Percentiles rank a stretch among this genome's conserved stretches.
These are phyloP conservation scores for Nakazawaea wickerhamii DNA, from an alignment of 805 yeast species.

Conservation along the genomic window DNA sequence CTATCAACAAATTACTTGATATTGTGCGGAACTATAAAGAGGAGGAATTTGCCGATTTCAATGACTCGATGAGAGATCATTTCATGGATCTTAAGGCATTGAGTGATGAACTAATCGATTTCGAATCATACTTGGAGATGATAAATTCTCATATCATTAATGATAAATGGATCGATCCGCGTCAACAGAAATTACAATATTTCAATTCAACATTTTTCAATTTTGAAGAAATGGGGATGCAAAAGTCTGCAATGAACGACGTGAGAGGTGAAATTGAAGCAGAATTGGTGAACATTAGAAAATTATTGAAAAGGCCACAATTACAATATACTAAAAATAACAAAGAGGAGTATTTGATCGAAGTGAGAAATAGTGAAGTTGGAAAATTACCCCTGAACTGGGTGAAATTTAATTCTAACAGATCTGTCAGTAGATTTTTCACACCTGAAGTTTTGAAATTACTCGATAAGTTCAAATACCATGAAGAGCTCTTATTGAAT, in stretches of 20 bases:
- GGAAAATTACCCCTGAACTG: slow-evolving; percentile 65
- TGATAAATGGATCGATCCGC: slow-evolving; percentile 37
- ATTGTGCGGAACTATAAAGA: slow-evolving; percentile 28
- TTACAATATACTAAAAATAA: slow-evolving; percentile 50
- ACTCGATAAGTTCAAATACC: slow-evolving; percentile 51
- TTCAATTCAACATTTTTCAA: slow-evolving; percentile 41
- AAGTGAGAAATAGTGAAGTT: slow-evolving; percentile 56
- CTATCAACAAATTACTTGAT: slow-evolving; percentile 39
- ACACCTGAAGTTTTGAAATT: slow-evolving; percentile 52
- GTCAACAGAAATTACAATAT: slow-evolving; percentile 39
- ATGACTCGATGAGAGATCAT: slow-evolving; percentile 17
- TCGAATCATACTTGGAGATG: slow-evolving; percentile 37
- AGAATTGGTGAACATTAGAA: slow-evolving; percentile 46
- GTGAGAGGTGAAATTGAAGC: slow-evolving; percentile 43
- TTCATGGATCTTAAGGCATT: slow-evolving; percentile 16
- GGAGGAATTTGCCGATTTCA: slow-evolving; percentile 22
- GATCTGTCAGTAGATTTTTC: slow-evolving; percentile 65
- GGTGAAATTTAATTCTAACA: slow-evolving; percentile 69
- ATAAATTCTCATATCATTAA: slow-evolving; percentile 49
- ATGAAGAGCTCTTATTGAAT: slow-evolving; percentile 45
- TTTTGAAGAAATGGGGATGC: slow-evolving; percentile 27
- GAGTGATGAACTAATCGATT: slow-evolving; percentile 17
- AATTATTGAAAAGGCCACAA: slow-evolving; percentile 47
- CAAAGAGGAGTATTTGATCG: slow-evolving; percentile 70
- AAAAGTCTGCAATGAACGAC: slow-evolving; percentile 35